Evolutionary conservation across 2,329 filamentous ascomycete genomes (phyloP), one percentile per base, ranked within the genome.

Genomic region (Epichloe aotearoae): DNA sequence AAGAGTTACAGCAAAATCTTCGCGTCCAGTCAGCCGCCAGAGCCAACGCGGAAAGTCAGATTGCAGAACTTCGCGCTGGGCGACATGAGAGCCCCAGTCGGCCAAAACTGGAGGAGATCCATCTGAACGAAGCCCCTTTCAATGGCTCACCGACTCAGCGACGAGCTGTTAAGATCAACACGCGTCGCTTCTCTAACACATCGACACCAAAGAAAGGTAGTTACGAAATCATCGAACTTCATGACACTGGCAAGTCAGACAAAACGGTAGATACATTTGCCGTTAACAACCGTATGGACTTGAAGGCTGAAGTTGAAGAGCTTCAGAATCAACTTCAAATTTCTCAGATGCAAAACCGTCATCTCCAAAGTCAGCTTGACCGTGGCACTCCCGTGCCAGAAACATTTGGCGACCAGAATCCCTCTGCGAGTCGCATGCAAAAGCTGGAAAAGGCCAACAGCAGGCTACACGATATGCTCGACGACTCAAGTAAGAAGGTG

Each of bases 271-370:
- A 96, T 64, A 86, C 88, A 15, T 73, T 89, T 41, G 84, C 83
- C 57, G 88, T 88, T 68, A 91, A 93, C 69, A 88, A 85, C 61
- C 83, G 85, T 39, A 91, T 94, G 83, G 91, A 97, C 63, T 73
- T 95, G 53, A 93, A 90, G 61, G 80, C 88, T 3, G 90, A 97
- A 61, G 75, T 96, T 12, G 91, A 97, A 64, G 83, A 95, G 66
- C 76, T 95, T 26, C 91, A 96, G 64, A 96, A 94, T 64, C 88
- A 95, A 64, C 77, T 97, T 48, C 91, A 97, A 62, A 80, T 97
- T 64, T 83, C 86, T 4, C 86, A 96, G 66, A 95, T 97, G 88
- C 87, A 94, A 59, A 96, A 95, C 67, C 83, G 86, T 36, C 90
- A 97, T 61, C 79, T 97, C 5, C 87, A 95, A 63, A 89, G 81